These are phyloP conservation scores for Dictyostelium brefeldianum DNA, from an alignment of 78 protist species.

Conservation along the genomic window DNA sequence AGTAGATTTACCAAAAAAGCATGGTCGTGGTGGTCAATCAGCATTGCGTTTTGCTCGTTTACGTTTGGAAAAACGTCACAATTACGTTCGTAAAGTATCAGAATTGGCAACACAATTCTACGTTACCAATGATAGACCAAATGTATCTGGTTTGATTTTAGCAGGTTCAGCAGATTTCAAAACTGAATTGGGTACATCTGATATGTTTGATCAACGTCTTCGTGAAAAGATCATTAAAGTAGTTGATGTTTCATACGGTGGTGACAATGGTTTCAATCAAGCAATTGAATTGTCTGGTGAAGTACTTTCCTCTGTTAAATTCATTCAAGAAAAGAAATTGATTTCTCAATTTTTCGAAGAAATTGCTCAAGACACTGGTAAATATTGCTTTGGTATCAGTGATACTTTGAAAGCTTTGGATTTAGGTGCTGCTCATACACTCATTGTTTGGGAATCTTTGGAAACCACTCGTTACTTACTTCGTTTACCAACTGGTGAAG, in stretches of 20 bases:
- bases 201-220: conserved; percentile 98
- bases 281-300: conserved; percentile 99
- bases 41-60: conserved; percentile 99
- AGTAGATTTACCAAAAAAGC: conserved; percentile 99
- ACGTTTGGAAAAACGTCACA: conserved; percentile 99
- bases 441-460: conserved; percentile 97
- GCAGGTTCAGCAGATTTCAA: conserved; percentile 99
- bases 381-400: conserved; percentile 96
- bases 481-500: conserved; percentile 66
- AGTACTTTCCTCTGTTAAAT: conserved; percentile 95
- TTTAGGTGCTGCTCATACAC: conserved; percentile 95
- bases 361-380: conserved; percentile 98
- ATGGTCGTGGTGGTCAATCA: conserved; percentile 99
- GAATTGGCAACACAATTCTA: conserved; percentile 97
- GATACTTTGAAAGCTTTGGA: conserved; percentile 97
- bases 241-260: conserved; percentile 97
- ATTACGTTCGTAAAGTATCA: conserved; percentile 98
- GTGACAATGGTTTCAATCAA: conserved; percentile 99
- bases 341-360: conserved; percentile 98
- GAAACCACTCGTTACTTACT: conserved; percentile 77
- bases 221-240: conserved; percentile 91
- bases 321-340: conserved; percentile 98
- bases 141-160: conserved; percentile 97
- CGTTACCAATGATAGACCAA: conserved; percentile 97
- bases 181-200: conserved; percentile 92